A percentile compares a stretch with the other conserved stretches of the same genome.
These are phyloP conservation scores for Neurospora intermedia DNA, from an alignment of 495 filamentous ascomycete species.

Conservation along the genomic window DNA sequence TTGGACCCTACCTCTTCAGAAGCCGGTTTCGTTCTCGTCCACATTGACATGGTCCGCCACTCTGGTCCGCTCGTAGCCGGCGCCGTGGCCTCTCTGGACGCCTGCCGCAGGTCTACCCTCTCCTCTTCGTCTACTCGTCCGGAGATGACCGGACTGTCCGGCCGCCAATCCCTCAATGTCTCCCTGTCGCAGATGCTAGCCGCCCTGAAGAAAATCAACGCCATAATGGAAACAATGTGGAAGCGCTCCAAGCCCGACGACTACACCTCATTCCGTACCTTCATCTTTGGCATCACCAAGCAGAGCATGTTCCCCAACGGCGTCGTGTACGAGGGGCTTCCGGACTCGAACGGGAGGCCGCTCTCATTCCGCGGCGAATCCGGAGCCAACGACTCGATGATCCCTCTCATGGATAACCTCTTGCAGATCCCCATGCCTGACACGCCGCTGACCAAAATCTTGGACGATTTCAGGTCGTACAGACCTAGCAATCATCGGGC, in stretches of 20 bases:
- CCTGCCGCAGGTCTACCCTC: slow-evolving; percentile 30
- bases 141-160: slow-evolving; percentile 11
- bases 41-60: slow-evolving; percentile 75
- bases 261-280: slow-evolving; percentile 79
- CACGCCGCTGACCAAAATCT: slow-evolving; percentile 74
- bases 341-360: slow-evolving; percentile 48
- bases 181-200: slow-evolving; percentile 50
- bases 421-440: slow-evolving; percentile 69
- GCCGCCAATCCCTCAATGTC: slow-evolving; percentile 48
- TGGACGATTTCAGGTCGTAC: slow-evolving; percentile 77
- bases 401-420: slow-evolving; percentile 78
- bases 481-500: slow-evolving; percentile 74
- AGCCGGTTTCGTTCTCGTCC: slow-evolving; percentile 78
- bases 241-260: slow-evolving; percentile 61
- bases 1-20: slow-evolving; percentile 80
- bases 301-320: slow-evolving; percentile 89
- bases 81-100: slow-evolving; percentile 51
- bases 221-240: slow-evolving; percentile 85
- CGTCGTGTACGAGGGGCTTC: slow-evolving; percentile 79
- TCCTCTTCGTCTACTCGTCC: slow-evolving; percentile 1
- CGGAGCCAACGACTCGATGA: slow-evolving; percentile 80
- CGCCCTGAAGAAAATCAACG: slow-evolving; percentile 61
- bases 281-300: slow-evolving; percentile 85
- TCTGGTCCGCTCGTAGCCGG: slow-evolving; percentile 62
- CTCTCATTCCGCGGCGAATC: slow-evolving; percentile 75